Conservation (phyloP, 2,329 filamentous ascomycete species). For the Fusarium caatingaense region DNA sequence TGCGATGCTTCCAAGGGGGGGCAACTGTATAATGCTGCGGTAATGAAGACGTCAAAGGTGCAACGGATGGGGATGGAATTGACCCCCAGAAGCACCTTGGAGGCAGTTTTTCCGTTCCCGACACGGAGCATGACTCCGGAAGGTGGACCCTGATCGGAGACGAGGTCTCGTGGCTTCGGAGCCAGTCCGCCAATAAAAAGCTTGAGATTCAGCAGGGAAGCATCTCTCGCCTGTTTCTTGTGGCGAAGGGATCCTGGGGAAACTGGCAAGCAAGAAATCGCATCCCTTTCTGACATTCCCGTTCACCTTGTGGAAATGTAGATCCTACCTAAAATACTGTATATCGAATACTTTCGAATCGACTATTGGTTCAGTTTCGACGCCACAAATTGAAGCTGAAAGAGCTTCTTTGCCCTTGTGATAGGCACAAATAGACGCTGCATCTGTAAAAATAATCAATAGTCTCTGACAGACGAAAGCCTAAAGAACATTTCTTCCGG, state of each 20-base stretch:
- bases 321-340: not conserved
- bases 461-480: no score
- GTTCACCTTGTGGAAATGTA: not conserved
- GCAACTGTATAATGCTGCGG: not conserved
- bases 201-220: not conserved
- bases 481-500: not conserved
- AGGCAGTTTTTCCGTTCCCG: slow-evolving; percentile 9
- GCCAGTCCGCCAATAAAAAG: slow-evolving; percentile 23
- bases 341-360: not conserved
- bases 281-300: not conserved
- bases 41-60: slow-evolving; percentile 25
- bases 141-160: not conserved
- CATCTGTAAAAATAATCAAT: not conserved
- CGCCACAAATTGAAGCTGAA: not conserved
- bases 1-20: not conserved
- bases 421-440: not conserved
- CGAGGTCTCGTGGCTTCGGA: slow-evolving; percentile 10
- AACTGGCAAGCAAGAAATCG: not conserved
- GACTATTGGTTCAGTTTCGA: not conserved
- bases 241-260: not conserved
- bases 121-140: not conserved
- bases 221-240: not conserved
- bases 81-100: not conserved
- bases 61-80: not conserved
- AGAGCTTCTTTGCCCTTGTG: not conserved